Percentiles rank a stretch among this genome's conserved stretches.
Evolutionary conservation across 495 filamentous ascomycete genomes (phyloP).

Genomic region (Hypoxylon perforatum): DNA sequence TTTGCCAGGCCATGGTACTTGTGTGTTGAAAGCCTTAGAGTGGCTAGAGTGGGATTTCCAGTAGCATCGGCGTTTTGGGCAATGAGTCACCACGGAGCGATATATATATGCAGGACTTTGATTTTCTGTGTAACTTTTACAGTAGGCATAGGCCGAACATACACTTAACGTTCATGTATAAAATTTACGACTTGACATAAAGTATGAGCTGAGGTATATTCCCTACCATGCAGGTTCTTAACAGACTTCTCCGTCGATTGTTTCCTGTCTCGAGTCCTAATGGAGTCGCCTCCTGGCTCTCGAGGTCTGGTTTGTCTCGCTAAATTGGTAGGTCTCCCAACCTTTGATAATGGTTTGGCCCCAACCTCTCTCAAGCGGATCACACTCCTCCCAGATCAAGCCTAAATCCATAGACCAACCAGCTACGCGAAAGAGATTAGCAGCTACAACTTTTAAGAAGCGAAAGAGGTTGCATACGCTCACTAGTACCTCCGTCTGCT

Average conservation of each 20-base stretch:
- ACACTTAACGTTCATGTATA: not conserved
- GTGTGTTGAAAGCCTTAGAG: not conserved
- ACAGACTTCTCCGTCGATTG: too few species aligned
- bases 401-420: constrained; percentile 34
- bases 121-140: not conserved
- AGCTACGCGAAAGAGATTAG: constrained; percentile 12
- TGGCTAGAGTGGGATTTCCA: not conserved
- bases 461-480: constrained; percentile 4
- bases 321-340: constrained; percentile 28
- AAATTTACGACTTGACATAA: too few species aligned
- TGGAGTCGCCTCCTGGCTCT: too few species aligned
- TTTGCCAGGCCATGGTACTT: not conserved
- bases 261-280: too few species aligned
- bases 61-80: not conserved
- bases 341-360: constrained; percentile 27
- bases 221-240: too few species aligned
- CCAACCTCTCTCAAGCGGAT: constrained; percentile 16
- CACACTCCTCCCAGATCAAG: constrained; percentile 28
- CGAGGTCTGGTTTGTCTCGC: constrained; percentile 22
- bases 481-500: constrained; percentile 1
- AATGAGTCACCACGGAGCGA: not conserved
- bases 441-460: not conserved
- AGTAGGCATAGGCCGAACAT: not conserved
- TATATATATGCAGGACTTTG: not conserved
- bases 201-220: too few species aligned